Conservation (phyloP, 2,329 filamentous ascomycete species). For the Fusarium sterilihyphosum region DNA sequence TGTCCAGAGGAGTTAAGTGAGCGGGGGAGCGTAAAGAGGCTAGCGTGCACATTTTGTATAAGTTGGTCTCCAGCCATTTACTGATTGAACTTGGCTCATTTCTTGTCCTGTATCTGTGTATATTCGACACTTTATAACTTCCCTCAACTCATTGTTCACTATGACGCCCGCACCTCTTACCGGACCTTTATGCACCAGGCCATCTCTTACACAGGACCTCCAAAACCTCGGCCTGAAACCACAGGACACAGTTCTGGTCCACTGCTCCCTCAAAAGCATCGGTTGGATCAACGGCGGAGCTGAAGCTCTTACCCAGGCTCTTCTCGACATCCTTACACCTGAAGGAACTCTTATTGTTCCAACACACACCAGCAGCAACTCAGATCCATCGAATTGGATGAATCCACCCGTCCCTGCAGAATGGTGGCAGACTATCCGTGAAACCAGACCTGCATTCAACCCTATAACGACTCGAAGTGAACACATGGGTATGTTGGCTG, state of each 20-base stretch:
- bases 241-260: background rate
- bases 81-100: background rate
- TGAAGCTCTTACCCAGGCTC: background rate
- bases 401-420: background rate
- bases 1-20: background rate
- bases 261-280: background rate
- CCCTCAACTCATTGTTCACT: background rate
- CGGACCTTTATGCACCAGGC: background rate
- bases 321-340: background rate
- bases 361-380: slow-evolving; percentile 5
- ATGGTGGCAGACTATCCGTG: background rate
- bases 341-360: background rate
- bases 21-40: background rate
- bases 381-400: background rate
- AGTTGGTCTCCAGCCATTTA: too few relatives aligned
- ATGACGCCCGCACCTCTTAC: background rate
- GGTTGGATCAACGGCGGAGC: slow-evolving; percentile 5
- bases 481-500: background rate
- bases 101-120: too few relatives aligned
- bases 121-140: too few relatives aligned
- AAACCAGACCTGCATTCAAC: background rate
- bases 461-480: background rate
- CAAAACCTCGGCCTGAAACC: background rate
- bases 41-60: background rate
- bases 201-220: background rate